These are phyloP conservation scores for Suhomyces sp. DNA, from an alignment of 805 yeast species.

Conservation along the genomic window DNA sequence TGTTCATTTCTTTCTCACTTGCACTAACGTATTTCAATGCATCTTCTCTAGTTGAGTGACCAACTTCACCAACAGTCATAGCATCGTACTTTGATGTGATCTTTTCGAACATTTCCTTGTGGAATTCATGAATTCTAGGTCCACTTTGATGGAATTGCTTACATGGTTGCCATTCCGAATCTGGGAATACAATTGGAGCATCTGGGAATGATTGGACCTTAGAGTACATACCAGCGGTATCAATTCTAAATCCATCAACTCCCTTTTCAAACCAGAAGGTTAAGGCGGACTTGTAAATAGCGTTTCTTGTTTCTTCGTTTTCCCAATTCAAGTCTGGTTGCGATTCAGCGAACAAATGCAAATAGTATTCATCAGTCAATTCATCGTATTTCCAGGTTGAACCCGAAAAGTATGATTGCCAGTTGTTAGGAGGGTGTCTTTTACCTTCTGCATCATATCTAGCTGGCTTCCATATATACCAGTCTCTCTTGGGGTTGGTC, in stretches of 20 bases:
- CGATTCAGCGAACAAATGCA: slow-evolving; percentile 50
- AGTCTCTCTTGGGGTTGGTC: slow-evolving; percentile 56
- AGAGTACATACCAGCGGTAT: slow-evolving; percentile 53
- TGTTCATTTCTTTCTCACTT: slow-evolving; percentile 38
- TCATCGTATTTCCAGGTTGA: slow-evolving; percentile 61
- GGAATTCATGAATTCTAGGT: slow-evolving; percentile 59
- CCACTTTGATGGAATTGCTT: slow-evolving; percentile 39
- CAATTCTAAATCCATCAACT: slow-evolving; percentile 60
- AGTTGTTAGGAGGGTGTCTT: slow-evolving; percentile 57
- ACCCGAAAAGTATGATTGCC: slow-evolving; percentile 53
- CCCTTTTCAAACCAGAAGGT: slow-evolving; percentile 57
- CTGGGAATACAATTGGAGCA: slow-evolving; percentile 48
- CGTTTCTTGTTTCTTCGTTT: slow-evolving; percentile 37
- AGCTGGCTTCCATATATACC: slow-evolving; percentile 60
- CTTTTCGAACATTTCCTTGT: slow-evolving; percentile 47
- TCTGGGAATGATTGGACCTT: slow-evolving; percentile 47
- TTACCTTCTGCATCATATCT: slow-evolving; percentile 47
- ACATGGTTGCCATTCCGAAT: slow-evolving; percentile 41
- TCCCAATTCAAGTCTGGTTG: slow-evolving; percentile 70
- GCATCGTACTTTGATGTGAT: slow-evolving; percentile 47
- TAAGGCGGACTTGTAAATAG: slow-evolving; percentile 48
- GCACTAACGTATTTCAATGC: slow-evolving; percentile 45
- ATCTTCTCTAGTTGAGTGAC: slow-evolving; percentile 41
- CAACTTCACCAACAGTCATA: slow-evolving; percentile 60
- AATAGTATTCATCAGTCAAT: slow-evolving; percentile 52